phyloP scores from a whole-genome alignment of 2,329 filamentous ascomycete genomes.

The Acephala macrosclerotiorum region DNA sequence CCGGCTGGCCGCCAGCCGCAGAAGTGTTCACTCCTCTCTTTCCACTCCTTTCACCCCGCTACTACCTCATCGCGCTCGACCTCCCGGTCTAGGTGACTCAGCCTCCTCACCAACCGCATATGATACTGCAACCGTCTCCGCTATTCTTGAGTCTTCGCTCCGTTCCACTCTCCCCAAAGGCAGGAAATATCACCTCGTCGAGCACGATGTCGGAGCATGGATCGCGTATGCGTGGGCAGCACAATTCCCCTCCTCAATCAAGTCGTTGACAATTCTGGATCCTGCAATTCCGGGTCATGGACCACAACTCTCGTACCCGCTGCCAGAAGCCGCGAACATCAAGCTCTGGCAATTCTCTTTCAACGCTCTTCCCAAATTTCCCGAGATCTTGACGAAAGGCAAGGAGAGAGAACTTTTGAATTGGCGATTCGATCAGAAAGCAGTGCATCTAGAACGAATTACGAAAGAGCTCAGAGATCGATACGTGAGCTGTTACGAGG shows the following conservation, averaged over 20 bases:
- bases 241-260: constrained; percentile 4
- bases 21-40: background rate
- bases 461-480: background rate
- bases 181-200: constrained; percentile 10
- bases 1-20: constrained; percentile 11
- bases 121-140: background rate
- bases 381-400: constrained; percentile 7
- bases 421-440: constrained; percentile 11
- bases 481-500: constrained; percentile 11
- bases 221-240: constrained; percentile 14
- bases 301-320: background rate
- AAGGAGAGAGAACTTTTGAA: constrained; percentile 9
- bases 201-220: constrained; percentile 11
- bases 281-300: background rate
- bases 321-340: background rate
- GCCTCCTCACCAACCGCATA: background rate
- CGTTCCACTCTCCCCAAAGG: background rate
- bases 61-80: background rate
- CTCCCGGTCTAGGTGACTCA: constrained; percentile 5
- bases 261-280: background rate
- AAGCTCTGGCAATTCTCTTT: constrained; percentile 15
- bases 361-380: constrained; percentile 5
- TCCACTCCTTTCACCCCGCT: background rate
- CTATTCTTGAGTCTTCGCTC: background rate
- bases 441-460: constrained; percentile 13